Conservation (phyloP, 139 green algal genomes). For the Limnomonas spitsbergensis region DNA sequence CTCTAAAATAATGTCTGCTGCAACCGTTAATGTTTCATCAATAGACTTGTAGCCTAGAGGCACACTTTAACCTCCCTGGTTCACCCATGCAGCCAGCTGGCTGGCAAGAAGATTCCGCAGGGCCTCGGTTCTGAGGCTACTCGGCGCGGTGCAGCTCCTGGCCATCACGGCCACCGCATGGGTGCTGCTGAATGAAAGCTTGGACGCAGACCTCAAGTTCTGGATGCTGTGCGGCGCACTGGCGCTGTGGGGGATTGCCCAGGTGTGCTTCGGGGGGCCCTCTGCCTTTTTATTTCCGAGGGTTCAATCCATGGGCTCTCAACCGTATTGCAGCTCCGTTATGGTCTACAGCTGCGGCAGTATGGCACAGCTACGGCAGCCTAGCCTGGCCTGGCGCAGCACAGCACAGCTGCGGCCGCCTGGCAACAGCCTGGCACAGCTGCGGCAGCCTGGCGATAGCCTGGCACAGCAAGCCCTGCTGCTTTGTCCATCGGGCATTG, state of each 20-base stretch:
- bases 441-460: no score
- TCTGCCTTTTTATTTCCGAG: not conserved
- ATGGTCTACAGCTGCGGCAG: no score
- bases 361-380: no score
- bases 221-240: slow-evolving; percentile 30
- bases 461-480: no score
- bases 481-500: no score
- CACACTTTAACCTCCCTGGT: not conserved
- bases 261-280: slow-evolving; percentile 21
- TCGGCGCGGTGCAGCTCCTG: not conserved
- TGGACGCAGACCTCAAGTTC: slow-evolving; percentile 25
- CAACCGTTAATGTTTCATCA: no score
- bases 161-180: not conserved
- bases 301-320: no score
- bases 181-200: not conserved
- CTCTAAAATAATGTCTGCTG: no score
- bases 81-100: not conserved
- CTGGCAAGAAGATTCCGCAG: not conserved
- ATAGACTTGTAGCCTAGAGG: not conserved
- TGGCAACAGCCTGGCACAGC: no score
- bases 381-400: no score
- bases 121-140: not conserved
- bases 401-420: no score
- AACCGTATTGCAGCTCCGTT: no score
- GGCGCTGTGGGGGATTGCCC: slow-evolving; percentile 41